Base-by-base conservation (phyloP, 1,139 yeast genomes). In the Zygoascus sp. region DNA sequence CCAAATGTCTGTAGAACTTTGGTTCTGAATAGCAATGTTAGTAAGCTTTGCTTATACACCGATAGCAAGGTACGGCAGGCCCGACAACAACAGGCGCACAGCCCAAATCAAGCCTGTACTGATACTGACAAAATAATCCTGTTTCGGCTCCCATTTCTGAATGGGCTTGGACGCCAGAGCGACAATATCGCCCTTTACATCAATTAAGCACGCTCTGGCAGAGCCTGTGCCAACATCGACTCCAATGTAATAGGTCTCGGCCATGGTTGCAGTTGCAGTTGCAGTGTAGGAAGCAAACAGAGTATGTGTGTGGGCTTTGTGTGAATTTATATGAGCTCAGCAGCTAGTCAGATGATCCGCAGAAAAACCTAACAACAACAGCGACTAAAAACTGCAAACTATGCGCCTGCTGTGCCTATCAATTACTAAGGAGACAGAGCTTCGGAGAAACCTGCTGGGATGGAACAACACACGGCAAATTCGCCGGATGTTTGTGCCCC, bases 201-300 rank as follows among this genome's bases (percentile, higher is more conserved):
- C 94, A 54, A 90, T 87, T 22, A 92, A 72, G 62, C 96, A 92
- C 3, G 97, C 97, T 55, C 98, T 75, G 10, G 96, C 97, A 3
- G 96, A 85, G 15, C 97, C 98, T 1, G 98, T 90, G 21, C 98
- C 98, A 30, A 92, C 97, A 63, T 92, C 98, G 13, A 92, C 96
- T 50, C 97, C 97, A 44, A 90, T 79, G 61, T 83, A 89, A 21
- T 42, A 42, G 13, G 20, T 27, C 3, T 30, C 34, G 16, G 39
- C 11, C 39, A 35, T 35, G 13, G 39, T 35, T 35, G 39, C n/a
- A n/a, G n/a, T n/a, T n/a, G n/a, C n/a, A 27, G 32, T 5, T n/a
- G 32, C 5, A 5, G 21, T 32, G 5, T 3, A 16, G 17, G 35
- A 32, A 16, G 19, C 19, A 16, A 32, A 32, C 25, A n/a, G n/a